These are phyloP conservation scores for Prosopis cineraria DNA, from an alignment of 306 rosid genomes.

Conservation along the genomic window DNA sequence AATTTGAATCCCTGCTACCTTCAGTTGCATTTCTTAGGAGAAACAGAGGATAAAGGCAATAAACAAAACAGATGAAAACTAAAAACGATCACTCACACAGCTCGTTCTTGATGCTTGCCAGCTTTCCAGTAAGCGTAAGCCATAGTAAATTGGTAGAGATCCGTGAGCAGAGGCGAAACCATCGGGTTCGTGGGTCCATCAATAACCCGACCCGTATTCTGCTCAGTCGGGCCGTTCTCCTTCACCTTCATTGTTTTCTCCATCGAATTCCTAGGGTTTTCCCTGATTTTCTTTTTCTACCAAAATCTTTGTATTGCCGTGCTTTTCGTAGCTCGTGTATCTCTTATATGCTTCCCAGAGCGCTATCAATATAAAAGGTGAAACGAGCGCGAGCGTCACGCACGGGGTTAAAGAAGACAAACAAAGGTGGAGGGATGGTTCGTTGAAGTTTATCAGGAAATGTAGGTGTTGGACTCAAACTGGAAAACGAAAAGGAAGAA, in stretches of 20 bases:
- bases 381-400: not conserved
- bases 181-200: slow-evolving; percentile 85
- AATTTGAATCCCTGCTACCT: not conserved
- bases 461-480: not conserved
- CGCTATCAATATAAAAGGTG: not conserved
- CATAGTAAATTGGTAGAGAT: slow-evolving; percentile 99
- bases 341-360: not conserved
- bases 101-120: slow-evolving; percentile 91
- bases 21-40: slow-evolving; percentile 9
- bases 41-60: slow-evolving; percentile 16
- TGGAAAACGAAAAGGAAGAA: not conserved
- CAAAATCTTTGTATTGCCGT: not conserved
- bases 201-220: slow-evolving; percentile 39
- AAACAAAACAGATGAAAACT: not conserved
- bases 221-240: slow-evolving; percentile 56
- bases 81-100: slow-evolving; percentile 66
- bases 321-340: not conserved
- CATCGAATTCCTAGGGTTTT: slow-evolving; percentile 34
- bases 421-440: not conserved
- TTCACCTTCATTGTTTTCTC: slow-evolving; percentile 53
- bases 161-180: slow-evolving; percentile 97
- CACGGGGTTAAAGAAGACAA: not conserved
- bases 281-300: not conserved
- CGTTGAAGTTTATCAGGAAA: not conserved
- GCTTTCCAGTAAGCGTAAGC: slow-evolving; percentile 99